Evolutionary conservation across 495 filamentous ascomycete species (phyloP).

Genomic region (Penicillium salamii): DNA sequence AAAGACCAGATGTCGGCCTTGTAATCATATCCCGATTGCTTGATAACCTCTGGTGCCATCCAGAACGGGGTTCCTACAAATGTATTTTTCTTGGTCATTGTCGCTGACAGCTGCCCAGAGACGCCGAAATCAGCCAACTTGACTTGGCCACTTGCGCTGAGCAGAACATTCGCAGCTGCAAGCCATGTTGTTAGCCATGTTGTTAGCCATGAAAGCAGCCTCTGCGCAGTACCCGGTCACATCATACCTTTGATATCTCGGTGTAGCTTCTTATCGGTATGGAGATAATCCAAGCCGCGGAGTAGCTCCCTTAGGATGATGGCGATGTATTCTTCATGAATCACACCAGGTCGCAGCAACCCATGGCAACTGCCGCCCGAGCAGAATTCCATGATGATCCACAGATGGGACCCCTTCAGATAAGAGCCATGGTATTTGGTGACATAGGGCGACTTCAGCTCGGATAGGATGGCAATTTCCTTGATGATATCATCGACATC

Average conservation of each 20-base stretch:
- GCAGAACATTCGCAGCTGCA: conserved; percentile 84
- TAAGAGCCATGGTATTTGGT: conserved; percentile 97
- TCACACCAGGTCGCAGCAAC: conserved; percentile 86
- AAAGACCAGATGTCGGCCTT: conserved; percentile 99
- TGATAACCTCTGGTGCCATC: conserved; percentile 99
- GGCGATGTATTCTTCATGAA: conserved; percentile 89
- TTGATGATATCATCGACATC: conserved; percentile 99
- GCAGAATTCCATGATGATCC: conserved; percentile 98
- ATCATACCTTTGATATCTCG: conserved; percentile 87
- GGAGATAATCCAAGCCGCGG: conserved; percentile 86
- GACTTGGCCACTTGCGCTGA: conserved; percentile 86
- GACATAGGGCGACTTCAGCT: conserved; percentile 89
- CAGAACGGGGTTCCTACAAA: conserved; percentile 98
- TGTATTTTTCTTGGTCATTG: conserved; percentile 99
- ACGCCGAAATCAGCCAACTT: conserved; percentile 98
- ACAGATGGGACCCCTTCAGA: conserved; percentile 89
- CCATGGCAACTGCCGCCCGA: conserved; percentile 91
- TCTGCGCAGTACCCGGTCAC: neutral
- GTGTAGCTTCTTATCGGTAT: conserved; percentile 92
- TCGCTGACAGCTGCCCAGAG: conserved; percentile 92
- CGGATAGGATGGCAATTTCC: conserved; percentile 93
- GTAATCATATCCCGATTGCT: conserved; percentile 96
- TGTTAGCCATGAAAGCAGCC: neutral
- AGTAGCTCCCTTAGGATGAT: conserved; percentile 91
- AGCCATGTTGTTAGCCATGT: conserved; percentile 14